These are phyloP conservation scores for Hymenoscyphus fructigenus DNA, from an alignment of 2,329 filamentous ascomycete species.

Conservation along the genomic window DNA sequence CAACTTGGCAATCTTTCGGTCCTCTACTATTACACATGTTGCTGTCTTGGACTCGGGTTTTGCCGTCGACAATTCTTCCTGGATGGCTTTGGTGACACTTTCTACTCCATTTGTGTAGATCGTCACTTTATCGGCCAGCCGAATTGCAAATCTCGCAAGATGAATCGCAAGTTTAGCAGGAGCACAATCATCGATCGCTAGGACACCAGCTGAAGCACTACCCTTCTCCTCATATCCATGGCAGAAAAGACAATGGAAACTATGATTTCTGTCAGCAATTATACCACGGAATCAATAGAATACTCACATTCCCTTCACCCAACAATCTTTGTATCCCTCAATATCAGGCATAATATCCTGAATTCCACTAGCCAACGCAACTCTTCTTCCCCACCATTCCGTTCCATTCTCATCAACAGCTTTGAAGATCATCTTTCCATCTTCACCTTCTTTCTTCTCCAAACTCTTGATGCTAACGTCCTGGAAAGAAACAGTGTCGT, in stretches of 20 bases:
- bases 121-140: conserved; percentile 45
- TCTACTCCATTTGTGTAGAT: conserved; percentile 52
- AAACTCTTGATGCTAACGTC: conserved; percentile 29
- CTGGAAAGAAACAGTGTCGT: conserved; percentile 39
- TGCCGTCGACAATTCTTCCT: neutral
- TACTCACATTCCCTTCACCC: conserved; percentile 39
- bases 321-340: conserved; percentile 54
- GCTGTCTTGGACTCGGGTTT: conserved; percentile 27
- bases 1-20: conserved; percentile 35
- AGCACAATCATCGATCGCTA: conserved; percentile 43
- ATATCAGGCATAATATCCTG: conserved; percentile 52
- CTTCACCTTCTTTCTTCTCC: conserved; percentile 18
- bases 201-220: conserved; percentile 44
- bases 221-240: conserved; percentile 59
- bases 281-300: too few relatives aligned
- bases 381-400: conserved; percentile 48
- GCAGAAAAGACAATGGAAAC: conserved; percentile 60
- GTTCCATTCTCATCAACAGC: conserved; percentile 43
- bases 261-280: conserved; percentile 25
- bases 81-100: conserved; percentile 30
- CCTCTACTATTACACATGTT: conserved; percentile 38
- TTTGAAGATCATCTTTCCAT: conserved; percentile 36
- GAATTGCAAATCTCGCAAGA: conserved; percentile 44
- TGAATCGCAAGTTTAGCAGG: conserved; percentile 39
- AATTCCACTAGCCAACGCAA: conserved; percentile 56